Percentiles rank a stretch among this genome's conserved stretches.
phyloP scores from a whole-genome alignment of 352 stramenopile species.

The Phytophthora melonis region DNA sequence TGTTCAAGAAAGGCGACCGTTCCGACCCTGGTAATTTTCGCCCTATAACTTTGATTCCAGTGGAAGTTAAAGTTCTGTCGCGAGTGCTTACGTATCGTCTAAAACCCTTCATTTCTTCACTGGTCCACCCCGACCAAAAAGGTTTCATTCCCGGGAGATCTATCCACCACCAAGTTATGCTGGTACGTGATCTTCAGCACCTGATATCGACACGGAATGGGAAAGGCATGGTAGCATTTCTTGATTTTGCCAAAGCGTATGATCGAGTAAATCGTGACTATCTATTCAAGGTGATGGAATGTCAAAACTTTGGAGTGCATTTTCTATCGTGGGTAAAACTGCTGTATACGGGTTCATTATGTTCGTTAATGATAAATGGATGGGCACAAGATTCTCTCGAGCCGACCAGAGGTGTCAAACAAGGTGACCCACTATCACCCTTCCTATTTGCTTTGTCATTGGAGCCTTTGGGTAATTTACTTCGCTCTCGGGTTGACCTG shows the following conservation, averaged over 20 bases:
- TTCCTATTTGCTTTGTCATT: too few relatives aligned
- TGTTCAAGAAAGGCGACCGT: conserved; percentile 15
- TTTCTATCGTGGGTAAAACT: too few relatives aligned
- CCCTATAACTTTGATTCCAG: conserved; percentile 14
- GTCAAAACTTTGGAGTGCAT: neutral
- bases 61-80: conserved; percentile 16
- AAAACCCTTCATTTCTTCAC: neutral
- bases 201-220: neutral
- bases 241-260: conserved; percentile 17
- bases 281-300: conserved; percentile 4
- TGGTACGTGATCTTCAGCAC: conserved; percentile 6
- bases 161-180: conserved; percentile 2
- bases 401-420: too few relatives aligned
- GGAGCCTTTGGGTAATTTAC: too few relatives aligned
- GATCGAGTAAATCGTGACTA: conserved; percentile 9
- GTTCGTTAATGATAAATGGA: too few relatives aligned
- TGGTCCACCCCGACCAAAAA: conserved; percentile 19
- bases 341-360: too few relatives aligned
- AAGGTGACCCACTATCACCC: too few relatives aligned
- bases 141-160: conserved; percentile 2
- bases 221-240: neutral
- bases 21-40: conserved; percentile 4
- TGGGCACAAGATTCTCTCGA: too few relatives aligned
- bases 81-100: conserved; percentile 2
- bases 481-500: too few relatives aligned